A percentile compares a stretch with the other conserved stretches of the same genome.
Evolutionary conservation across 1,284 basidiomycete genomes (phyloP).

Genomic region (Moniliophthora roreri): DNA sequence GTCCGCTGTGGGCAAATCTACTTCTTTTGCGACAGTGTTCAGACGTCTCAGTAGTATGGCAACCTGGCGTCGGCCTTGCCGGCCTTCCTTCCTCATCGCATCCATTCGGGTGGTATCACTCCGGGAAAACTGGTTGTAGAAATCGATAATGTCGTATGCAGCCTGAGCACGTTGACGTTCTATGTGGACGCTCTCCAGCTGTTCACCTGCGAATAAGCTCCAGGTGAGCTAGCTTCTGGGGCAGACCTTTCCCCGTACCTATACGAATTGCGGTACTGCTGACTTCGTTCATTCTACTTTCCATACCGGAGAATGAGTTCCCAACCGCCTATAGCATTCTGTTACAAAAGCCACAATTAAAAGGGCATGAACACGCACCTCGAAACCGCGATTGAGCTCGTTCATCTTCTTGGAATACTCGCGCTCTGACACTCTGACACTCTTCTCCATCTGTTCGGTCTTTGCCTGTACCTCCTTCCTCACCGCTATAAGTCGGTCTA

Average conservation of each 20-base stretch:
- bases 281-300: constrained; percentile 89
- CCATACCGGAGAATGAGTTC: constrained; percentile 82
- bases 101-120: constrained; percentile 83
- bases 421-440: constrained; percentile 86
- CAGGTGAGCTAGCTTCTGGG: constrained; percentile 12
- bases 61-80: constrained; percentile 85
- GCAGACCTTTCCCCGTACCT: constrained; percentile 46
- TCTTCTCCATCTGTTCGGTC: constrained; percentile 90
- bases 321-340: constrained; percentile 67
- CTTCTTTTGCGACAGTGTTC: constrained; percentile 88
- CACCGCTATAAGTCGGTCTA: constrained; percentile 84
- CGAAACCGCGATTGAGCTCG: constrained; percentile 91
- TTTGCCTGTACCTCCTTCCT: constrained; percentile 86
- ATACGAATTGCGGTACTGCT: constrained; percentile 94
- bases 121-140: constrained; percentile 90
- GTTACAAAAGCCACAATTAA: constrained; percentile 9
- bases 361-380: constrained; percentile 49
- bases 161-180: constrained; percentile 93
- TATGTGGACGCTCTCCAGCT: constrained; percentile 93
- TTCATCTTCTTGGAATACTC: constrained; percentile 94
- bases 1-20: constrained; percentile 81
- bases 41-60: constrained; percentile 90
- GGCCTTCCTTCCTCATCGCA: constrained; percentile 81
- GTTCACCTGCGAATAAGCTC: constrained; percentile 66
- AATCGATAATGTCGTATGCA: constrained; percentile 92